These are phyloP conservation scores for Sporothrix humicola DNA, from an alignment of 2,329 filamentous ascomycete genomes.

Conservation along the genomic window DNA sequence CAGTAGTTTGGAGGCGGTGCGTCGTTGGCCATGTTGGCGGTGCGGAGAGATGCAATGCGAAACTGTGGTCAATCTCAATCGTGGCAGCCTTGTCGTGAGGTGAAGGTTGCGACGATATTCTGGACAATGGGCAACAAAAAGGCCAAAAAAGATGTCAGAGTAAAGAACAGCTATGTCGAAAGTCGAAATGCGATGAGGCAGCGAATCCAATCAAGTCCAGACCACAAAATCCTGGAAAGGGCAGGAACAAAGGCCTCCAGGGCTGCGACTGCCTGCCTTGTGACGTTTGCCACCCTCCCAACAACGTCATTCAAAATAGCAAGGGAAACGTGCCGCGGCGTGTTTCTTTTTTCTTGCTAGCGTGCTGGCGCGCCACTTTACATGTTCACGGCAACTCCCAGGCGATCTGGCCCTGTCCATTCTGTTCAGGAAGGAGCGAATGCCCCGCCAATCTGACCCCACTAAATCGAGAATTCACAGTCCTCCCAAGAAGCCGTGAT, in stretches of 20 bases:
- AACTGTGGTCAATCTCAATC: neutral
- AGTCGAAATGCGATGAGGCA: conserved; percentile 4
- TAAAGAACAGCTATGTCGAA: neutral
- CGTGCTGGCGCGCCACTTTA: conserved; percentile 18
- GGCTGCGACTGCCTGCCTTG: conserved; percentile 22
- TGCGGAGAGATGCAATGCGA: neutral
- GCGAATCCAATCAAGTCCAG: neutral
- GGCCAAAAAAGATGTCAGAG: neutral
- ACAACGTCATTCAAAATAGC: conserved; percentile 24
- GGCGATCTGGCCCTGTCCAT: conserved; percentile 22
- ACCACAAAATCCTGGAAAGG: neutral
- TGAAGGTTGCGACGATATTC: neutral
- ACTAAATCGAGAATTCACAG: conserved; percentile 19
- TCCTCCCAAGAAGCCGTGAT: neutral
- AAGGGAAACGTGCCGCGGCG: neutral
- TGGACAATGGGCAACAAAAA: neutral
- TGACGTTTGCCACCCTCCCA: conserved; percentile 23
- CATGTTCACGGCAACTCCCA: neutral
- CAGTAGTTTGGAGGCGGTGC: conserved; percentile 65
- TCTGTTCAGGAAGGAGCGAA: conserved; percentile 5
- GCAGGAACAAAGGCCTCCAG: conserved; percentile 1
- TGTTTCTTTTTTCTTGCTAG: neutral
- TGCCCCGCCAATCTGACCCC: conserved; percentile 27
- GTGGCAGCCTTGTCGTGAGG: conserved; percentile 16
- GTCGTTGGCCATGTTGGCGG: conserved; percentile 45